These are phyloP conservation scores for Exophiala calicioides DNA, from an alignment of 2,329 filamentous ascomycete species.

Conservation along the genomic window DNA sequence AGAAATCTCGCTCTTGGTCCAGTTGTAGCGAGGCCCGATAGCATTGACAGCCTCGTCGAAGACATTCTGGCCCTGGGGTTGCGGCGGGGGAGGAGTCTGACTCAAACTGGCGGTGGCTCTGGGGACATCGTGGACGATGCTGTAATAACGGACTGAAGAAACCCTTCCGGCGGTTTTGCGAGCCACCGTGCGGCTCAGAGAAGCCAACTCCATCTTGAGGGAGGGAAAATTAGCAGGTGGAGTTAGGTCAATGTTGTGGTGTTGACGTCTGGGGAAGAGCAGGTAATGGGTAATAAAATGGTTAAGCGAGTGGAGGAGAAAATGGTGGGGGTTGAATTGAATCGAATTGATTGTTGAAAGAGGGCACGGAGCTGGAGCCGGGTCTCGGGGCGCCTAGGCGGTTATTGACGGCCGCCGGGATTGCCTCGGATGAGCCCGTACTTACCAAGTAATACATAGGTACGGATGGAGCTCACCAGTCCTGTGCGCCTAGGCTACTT, in stretches of 20 bases:
- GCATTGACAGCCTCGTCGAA: conserved; percentile 60
- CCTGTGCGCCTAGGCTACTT: too few relatives aligned
- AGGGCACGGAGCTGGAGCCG: too few relatives aligned
- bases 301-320: too few relatives aligned
- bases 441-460: too few relatives aligned
- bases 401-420: too few relatives aligned
- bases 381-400: too few relatives aligned
- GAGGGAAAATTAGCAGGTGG: too few relatives aligned
- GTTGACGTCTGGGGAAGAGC: not conserved
- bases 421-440: too few relatives aligned
- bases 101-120: conserved; percentile 20
- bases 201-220: conserved; percentile 32
- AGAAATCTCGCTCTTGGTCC: conserved; percentile 79
- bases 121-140: conserved; percentile 32
- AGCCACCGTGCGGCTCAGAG: conserved; percentile 24
- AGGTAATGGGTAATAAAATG: too few relatives aligned
- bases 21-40: conserved; percentile 65
- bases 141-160: conserved; percentile 24
- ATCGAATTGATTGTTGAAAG: too few relatives aligned
- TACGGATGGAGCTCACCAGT: too few relatives aligned
- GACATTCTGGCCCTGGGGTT: conserved; percentile 20
- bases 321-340: too few relatives aligned
- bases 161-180: conserved; percentile 20
- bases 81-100: conserved; percentile 24
- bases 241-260: not conserved